Evolutionary conservation across 2,329 filamentous ascomycete species (phyloP), one percentile per base, ranked within the genome.

Genomic region (Cadophora luteo-olivacea): DNA sequence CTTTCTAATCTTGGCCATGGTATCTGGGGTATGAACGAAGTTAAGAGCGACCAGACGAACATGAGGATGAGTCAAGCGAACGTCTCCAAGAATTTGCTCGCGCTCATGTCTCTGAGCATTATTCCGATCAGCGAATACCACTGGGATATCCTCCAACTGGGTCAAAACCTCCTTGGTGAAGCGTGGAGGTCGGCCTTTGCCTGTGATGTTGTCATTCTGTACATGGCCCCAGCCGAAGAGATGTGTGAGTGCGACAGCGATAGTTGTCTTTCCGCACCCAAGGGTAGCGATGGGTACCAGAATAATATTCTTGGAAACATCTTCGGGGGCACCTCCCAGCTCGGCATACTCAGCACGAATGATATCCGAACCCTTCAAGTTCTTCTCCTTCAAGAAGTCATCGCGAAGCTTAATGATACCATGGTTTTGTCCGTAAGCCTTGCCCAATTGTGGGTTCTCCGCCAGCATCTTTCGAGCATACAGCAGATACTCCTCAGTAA

Each of bases 171-270:
- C 87, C 62, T 89, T 85, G 0, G 91, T 92, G 78, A 99, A 98
- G 65, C 88, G 87, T 70, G 91, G 88, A 3, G 93, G 91, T 45
- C 95, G 92, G 66, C 86, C 87, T 78, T 92, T 91, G 71, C 90
- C 93, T 64, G 89, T 89, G 69, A 99, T 96, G 77, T 99, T 97
- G 82, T 99, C 96, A 78, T 99, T 99, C 78, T 99, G 96, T 61
- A 97, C 85, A 78, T 97, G 94, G 19, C 93, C 95, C 92, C 94
- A 98, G 65, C 86, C 88, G 73, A 98, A 97, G 0, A 99, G 86
- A 76, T 93, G 90, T 4, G 87, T 86, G 24, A 99, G 83, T 2
- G 92, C 94, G 61, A 97, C 81, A 3, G 92, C 94, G 61, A 99
- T 82, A 0, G 96, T 99, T 0, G 96, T 99, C 85, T 99, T 99